Percentiles rank a stretch among this genome's conserved stretches.
Conservation (phyloP, 306 rosid genomes). For the Cicer pinnatifidum region DNA sequence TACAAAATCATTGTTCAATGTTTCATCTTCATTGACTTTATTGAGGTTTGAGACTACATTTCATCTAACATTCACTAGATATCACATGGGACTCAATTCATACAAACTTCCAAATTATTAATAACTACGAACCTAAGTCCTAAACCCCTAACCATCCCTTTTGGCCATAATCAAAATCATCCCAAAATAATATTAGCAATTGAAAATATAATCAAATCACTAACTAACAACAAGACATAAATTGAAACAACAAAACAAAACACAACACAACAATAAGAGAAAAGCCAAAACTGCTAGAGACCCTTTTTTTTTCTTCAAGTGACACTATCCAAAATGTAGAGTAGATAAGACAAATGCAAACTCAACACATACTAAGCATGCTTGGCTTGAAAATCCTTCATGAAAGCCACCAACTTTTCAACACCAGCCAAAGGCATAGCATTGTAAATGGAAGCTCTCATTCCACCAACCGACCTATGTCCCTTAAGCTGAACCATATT, state of each 20-base stretch:
- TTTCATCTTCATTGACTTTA: constrained; percentile 43
- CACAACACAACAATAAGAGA: not conserved
- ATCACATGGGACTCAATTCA: constrained; percentile 37
- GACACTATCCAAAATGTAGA: not conserved
- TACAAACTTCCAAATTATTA: constrained; percentile 33
- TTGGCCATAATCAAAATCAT: not conserved
- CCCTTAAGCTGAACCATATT: constrained; percentile 97
- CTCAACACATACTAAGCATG: constrained; percentile 52
- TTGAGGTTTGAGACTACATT: constrained; percentile 35
- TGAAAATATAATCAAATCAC: not conserved
- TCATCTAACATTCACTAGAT: constrained; percentile 31
- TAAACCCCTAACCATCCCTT: constrained; percentile 20
- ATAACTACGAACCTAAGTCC: constrained; percentile 18
- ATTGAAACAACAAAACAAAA: constrained; percentile 20
- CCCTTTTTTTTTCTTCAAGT: not conserved
- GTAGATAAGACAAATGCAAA: not conserved
- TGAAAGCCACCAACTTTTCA: constrained; percentile 90
- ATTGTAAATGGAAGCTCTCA: constrained; percentile 95
- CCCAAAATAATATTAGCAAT: not conserved
- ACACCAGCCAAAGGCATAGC: constrained; percentile 99
- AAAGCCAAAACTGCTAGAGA: constrained; percentile 37
- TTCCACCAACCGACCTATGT: constrained; percentile 94
- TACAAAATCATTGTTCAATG: not conserved
- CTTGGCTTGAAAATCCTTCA: constrained; percentile 88
- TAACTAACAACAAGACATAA: constrained; percentile 17